Evolutionary conservation across 2,329 filamentous ascomycete species (phyloP), one percentile per base, ranked within the genome.

Genomic region (Cladobotryum protrusum): DNA sequence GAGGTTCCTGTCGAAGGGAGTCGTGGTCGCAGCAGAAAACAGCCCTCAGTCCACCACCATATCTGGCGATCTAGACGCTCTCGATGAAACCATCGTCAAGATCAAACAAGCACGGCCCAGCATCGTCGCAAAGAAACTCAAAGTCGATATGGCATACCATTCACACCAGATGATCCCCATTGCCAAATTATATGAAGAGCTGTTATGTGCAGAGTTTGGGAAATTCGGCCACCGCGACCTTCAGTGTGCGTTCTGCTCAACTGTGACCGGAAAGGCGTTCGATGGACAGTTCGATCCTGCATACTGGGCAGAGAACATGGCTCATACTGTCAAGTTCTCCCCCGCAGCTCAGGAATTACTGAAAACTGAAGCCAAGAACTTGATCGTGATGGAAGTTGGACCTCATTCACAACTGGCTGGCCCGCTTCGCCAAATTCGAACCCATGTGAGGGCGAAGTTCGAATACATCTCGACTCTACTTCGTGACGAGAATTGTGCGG

Each of bases 131-230:
- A n/a, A 18, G n/a, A n/a, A 15, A n/a, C 36, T 39, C 36, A 39
- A 39, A 37, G 66, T 71, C 1, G 63, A 69, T n/a, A 68, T 62
- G 47, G 71, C 71, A 0, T 75, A 73, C 46, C 72, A 74, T 57
- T 74, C 72, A 0, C 58, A 45, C 33, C 51, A 53, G 13, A 53
- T 53, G 51, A 12, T 17, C 5, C 36, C 45, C 7, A 35, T 45
- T 19, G 51, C 48, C 1, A 20, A 24, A 5, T 6, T 32, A 3
- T 53, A 49, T 11, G 40, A 43, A 24, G 32, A 54, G 13, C 40
- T 45, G 2, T 36, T 54, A 12, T 8, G 24, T 29, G 7, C 24
- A 29, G 24, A 29, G 24, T 29, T 29, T 29, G 24, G 24, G 24
- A 2, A 29, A 8, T 29, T 29, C 6, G 24, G 24, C 24, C 20